Evolutionary conservation across 169 alveolate species (phyloP).

Genomic region (Plasmodium cynomolgi): DNA sequence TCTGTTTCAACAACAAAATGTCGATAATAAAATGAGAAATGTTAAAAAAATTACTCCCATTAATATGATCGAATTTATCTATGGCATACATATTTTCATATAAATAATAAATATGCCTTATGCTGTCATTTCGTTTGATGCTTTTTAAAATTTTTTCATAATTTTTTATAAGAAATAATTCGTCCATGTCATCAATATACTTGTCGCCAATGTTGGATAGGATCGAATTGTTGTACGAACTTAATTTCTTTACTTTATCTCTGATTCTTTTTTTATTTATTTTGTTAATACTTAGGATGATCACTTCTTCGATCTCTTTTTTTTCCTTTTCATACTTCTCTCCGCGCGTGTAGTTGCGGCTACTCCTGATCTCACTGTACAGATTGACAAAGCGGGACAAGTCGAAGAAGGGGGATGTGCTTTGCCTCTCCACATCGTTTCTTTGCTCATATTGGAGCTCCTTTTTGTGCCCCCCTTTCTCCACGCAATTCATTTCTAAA

Average conservation of each 20-base stretch:
- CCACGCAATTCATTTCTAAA: not conserved
- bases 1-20: slow-evolving; percentile 31
- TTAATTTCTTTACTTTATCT: slow-evolving; percentile 61
- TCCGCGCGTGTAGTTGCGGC: not conserved
- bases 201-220: slow-evolving; percentile 33
- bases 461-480: not conserved
- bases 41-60: slow-evolving; percentile 65
- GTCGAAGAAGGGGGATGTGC: not conserved
- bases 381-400: slow-evolving; percentile 1
- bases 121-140: slow-evolving; percentile 17
- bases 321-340: slow-evolving; percentile 32
- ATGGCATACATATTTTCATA: slow-evolving; percentile 75
- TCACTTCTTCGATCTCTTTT: slow-evolving; percentile 53
- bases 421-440: not conserved
- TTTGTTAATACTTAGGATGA: slow-evolving; percentile 14
- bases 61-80: slow-evolving; percentile 47
- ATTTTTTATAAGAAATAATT: slow-evolving; percentile 45
- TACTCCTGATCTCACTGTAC: slow-evolving; percentile 22
- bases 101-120: slow-evolving; percentile 53
- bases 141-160: slow-evolving; percentile 27
- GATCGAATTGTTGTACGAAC: slow-evolving; percentile 31
- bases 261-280: slow-evolving; percentile 57
- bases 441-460: not conserved
- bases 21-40: slow-evolving; percentile 59
- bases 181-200: slow-evolving; percentile 25